Base-by-base conservation (phyloP, 1,139 yeast genomes). In the Hemisphaericaspora xylofermentans region DNA sequence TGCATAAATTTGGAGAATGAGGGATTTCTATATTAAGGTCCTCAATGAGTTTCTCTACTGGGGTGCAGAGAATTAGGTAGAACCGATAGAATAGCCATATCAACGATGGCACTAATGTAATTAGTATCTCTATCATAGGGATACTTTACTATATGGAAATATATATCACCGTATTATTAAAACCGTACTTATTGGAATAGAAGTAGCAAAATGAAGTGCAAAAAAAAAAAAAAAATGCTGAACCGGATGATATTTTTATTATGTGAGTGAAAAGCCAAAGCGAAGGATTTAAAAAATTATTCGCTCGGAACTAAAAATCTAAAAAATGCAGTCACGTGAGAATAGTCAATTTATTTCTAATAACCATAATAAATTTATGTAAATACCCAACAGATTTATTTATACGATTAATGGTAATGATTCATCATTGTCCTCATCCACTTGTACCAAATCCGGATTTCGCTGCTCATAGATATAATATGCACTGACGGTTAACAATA, bases 81-180 rank as follows among this genome's bases (percentile, higher is more conserved):
- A 72, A 65, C 33, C 76, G 62, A 49, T 68, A 70, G 9, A 69
- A 47, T 38, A 72, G 60, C 77, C 77, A 72, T 40, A 64, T 53
- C 8, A 69, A 43, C 33, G 76, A 68, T 21, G 76, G 76, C 29
- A 71, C 54, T 29, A 69, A 61, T n/a, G 76, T 71, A 38, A 70
- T 50, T 35, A 71, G 58, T 28, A 67, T 52, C 53, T 71, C 75
- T 34, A 70, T 57, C 76, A 71, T 70, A 17, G 6, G 12, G 28
- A 12, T 7, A 21, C 19, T 13, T 15, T 5, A 7, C 13, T 7
- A 16, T 30, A 25, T 6, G 8, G 24, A 8, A 6, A 21, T 21
- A 21, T 21, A 21, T 21, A n/a, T n/a, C n/a, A n/a, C n/a, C n/a
- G n/a, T n/a, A n/a, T n/a, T n/a, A n/a, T n/a, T n/a, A n/a, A n/a